Evolutionary conservation across 2,329 filamentous ascomycete genomes (phyloP), one percentile per base, ranked within the genome.

Genomic region (Verticillium isaacii): DNA sequence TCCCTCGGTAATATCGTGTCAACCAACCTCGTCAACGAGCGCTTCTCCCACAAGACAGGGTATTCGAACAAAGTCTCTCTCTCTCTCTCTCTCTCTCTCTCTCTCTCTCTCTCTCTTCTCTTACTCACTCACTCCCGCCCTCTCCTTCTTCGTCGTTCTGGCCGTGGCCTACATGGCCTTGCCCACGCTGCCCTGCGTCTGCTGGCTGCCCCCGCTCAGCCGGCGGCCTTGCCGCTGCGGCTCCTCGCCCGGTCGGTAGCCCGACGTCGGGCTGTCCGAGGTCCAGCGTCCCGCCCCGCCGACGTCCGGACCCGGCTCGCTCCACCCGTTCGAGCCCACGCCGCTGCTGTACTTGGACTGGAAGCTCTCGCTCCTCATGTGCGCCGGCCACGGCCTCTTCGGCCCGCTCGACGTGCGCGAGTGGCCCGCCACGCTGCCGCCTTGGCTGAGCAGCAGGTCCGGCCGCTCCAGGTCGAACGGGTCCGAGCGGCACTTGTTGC

Each of bases 381-480:
- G 77, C 5, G 74, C 71, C 5, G 65, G 67, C 5, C 68, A 67
- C 12, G 76, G 76, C 37, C 58, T 52, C 60, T 60, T 61, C 17
- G 63, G 63, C 56, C 56, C 60, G 59, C 63, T 37, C 36, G 32
- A 37, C 55, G 17, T 41, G 57, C 63, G 63, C 57, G 64, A 65
- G 34, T 65, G 63, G 41, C 68, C 69, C 12, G 65, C 67, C 8
- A 67, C 68, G 63, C 69, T 71, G 62, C 69, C 69, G 62, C 45
- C 45, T 70, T 69, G 2, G 74, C 71, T 68, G 55, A 68, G 68
- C 3, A 79, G 74, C 7, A 82, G 72, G 67, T 84, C 77, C 37
- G 82, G 77, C 54, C 78, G 72, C 69, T 89, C 86, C n/a, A 89
- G 77, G 66, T 89, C 86, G 68, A 89, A 89, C 1, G 85, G 86